Evolutionary conservation across 2,329 filamentous ascomycete species (phyloP).

Genomic region (Cercospora sojina): DNA sequence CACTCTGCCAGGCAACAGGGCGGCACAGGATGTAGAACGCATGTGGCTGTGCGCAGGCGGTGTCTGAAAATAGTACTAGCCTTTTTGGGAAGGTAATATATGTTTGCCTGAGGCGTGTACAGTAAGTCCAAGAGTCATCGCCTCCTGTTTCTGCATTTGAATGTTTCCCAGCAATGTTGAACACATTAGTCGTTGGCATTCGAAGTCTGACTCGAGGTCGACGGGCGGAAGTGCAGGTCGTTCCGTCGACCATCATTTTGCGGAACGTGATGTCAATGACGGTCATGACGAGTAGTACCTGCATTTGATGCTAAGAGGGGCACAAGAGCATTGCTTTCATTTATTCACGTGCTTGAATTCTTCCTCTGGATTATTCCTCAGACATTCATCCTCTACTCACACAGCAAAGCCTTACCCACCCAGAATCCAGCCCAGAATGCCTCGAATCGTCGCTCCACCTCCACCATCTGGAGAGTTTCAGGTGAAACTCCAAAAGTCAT

Average conservation of each 20-base stretch:
- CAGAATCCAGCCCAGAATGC: conserved; percentile 30
- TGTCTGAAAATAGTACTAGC: neutral
- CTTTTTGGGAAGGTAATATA: neutral
- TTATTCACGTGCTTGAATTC: neutral
- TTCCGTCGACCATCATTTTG: conserved; percentile 5
- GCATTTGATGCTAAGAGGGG: conserved; percentile 11
- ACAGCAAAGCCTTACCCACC: neutral
- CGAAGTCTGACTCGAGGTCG: neutral
- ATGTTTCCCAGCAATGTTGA: neutral
- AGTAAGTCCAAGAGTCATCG: neutral
- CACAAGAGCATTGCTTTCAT: conserved; percentile 2
- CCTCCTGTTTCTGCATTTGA: neutral
- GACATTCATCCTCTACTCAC: neutral
- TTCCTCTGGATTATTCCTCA: neutral
- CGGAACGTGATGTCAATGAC: conserved; percentile 9
- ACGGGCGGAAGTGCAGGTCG: neutral
- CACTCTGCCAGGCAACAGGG: neutral
- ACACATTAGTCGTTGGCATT: neutral
- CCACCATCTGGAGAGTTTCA: conserved; percentile 39
- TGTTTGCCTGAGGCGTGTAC: neutral
- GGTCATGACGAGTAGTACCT: conserved; percentile 13
- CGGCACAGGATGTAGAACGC: neutral
- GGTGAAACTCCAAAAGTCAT: conserved; percentile 37
- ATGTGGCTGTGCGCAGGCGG: neutral
- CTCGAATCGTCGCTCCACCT: conserved; percentile 39